Percentiles rank a stretch among this genome's conserved stretches.
phyloP scores from a whole-genome alignment of 169 alveolate species.

The Eimeria necatrix region DNA sequence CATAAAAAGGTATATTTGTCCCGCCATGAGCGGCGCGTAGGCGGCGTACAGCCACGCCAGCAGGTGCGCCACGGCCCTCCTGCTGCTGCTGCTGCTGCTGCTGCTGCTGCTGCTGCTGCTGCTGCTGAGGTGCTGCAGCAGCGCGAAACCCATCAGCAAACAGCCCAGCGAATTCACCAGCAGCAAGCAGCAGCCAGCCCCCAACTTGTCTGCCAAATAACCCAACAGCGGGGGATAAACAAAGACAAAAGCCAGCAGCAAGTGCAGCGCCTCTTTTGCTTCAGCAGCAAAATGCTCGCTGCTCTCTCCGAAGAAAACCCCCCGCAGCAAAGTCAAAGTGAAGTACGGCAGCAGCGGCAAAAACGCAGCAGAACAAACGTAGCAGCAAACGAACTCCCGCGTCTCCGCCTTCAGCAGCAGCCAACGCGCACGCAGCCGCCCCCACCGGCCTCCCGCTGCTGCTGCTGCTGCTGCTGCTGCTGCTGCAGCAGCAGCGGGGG shows the following conservation, averaged over 20 bases:
- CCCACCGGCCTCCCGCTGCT: too few species aligned
- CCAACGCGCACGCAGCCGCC: too few species aligned
- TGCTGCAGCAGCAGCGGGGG: too few species aligned
- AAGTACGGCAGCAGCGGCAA: constrained; percentile 62
- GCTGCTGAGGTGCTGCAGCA: constrained; percentile 31
- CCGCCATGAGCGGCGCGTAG: constrained; percentile 49
- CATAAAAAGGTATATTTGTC: constrained; percentile 41
- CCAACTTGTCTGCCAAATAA: background rate
- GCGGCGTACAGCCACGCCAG: background rate
- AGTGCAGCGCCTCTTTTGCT: constrained; percentile 12
- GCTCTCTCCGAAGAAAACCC: constrained; percentile 44
- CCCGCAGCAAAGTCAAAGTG: constrained; percentile 20
- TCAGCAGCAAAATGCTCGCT: constrained; percentile 49
- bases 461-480: too few species aligned
- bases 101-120: background rate
- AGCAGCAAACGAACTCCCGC: too few species aligned
- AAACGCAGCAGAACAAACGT: background rate
- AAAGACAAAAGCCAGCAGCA: constrained; percentile 27
- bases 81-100: too few species aligned
- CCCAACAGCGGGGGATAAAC: constrained; percentile 58
- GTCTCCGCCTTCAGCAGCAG: too few species aligned
- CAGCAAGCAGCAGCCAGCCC: constrained; percentile 13
- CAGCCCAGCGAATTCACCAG: constrained; percentile 28
- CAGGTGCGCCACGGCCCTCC: background rate
- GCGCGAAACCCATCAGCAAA: background rate